phyloP scores from a whole-genome alignment of 352 stramenopile species.

The Peronospora farinosa region DNA sequence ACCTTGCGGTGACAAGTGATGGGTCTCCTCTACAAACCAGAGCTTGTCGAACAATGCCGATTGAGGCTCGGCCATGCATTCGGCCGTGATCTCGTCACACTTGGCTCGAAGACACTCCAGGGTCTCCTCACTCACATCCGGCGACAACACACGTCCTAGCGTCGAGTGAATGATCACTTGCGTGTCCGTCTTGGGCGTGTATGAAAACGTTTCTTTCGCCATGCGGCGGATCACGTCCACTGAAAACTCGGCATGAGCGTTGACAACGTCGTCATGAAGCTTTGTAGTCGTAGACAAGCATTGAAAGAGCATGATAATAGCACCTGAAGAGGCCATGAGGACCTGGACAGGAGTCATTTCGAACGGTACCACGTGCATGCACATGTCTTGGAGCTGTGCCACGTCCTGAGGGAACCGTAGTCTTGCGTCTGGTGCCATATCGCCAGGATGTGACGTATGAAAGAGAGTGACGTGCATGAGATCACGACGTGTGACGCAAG shows the following conservation, averaged over 20 bases:
- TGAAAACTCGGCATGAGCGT: constrained; percentile 41
- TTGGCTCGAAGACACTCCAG: constrained; percentile 33
- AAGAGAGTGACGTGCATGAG: constrained; percentile 80
- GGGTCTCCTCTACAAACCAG: constrained; percentile 69
- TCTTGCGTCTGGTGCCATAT: constrained; percentile 39
- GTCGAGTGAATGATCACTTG: constrained; percentile 68
- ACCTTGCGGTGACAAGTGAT: constrained; percentile 50
- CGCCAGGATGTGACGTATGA: constrained; percentile 66
- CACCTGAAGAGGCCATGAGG: constrained; percentile 51
- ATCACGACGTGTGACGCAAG: constrained; percentile 56
- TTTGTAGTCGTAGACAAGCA: constrained; percentile 21
- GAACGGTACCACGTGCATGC: constrained; percentile 36
- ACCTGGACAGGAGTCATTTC: constrained; percentile 42
- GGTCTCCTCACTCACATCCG: constrained; percentile 30
- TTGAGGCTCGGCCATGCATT: constrained; percentile 22
- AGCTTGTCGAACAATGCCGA: constrained; percentile 41
- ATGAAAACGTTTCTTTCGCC: constrained; percentile 44
- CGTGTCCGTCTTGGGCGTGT: constrained; percentile 37
- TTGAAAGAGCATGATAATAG: constrained; percentile 65
- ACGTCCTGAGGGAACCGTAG: constrained; percentile 38
- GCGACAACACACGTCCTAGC: constrained; percentile 46
- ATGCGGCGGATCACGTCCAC: constrained; percentile 48
- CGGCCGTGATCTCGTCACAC: constrained; percentile 50
- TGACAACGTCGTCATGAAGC: constrained; percentile 15
- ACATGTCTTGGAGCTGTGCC: constrained; percentile 35